A percentile compares a stretch with the other conserved stretches of the same genome.
Conservation (phyloP, 805 yeast genomes). For the Zygotorulaspora florentina region DNA sequence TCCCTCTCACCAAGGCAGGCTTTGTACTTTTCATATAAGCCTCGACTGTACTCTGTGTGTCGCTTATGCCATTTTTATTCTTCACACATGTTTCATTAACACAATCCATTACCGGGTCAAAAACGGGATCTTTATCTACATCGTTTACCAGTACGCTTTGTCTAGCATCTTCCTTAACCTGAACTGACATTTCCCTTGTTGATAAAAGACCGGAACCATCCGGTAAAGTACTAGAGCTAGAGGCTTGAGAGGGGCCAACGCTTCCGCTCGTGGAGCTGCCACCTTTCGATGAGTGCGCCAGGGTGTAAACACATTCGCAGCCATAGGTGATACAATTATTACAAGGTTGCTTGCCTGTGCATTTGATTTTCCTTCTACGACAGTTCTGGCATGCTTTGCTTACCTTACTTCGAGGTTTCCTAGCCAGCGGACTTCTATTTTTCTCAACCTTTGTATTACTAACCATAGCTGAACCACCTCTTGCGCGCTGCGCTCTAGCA, state of each 20-base stretch:
- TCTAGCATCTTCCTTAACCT: background rate
- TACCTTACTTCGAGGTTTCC: constrained; percentile 20
- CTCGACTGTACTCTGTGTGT: background rate
- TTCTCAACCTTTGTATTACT: background rate
- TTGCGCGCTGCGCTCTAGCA: too few species aligned
- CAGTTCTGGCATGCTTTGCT: constrained; percentile 33
- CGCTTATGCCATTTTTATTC: background rate
- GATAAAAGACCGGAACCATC: background rate
- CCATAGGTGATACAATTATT: constrained; percentile 30
- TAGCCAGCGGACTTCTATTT: constrained; percentile 2
- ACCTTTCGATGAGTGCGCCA: background rate
- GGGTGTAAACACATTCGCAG: constrained; percentile 27
- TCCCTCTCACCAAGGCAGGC: background rate
- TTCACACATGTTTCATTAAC: background rate
- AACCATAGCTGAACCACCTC: too few species aligned
- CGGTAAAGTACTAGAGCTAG: too few species aligned
- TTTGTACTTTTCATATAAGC: background rate
- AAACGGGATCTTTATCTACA: constrained; percentile 1
- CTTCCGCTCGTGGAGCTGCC: too few species aligned
- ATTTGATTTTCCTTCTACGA: constrained; percentile 33
- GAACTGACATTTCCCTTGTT: background rate
- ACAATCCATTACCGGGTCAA: constrained; percentile 7
- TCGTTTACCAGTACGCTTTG: background rate
- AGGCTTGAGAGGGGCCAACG: too few species aligned
- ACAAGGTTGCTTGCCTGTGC: constrained; percentile 35